phyloP scores from a whole-genome alignment of 2,329 filamentous ascomycete species.

The Diaporthe batatas region DNA sequence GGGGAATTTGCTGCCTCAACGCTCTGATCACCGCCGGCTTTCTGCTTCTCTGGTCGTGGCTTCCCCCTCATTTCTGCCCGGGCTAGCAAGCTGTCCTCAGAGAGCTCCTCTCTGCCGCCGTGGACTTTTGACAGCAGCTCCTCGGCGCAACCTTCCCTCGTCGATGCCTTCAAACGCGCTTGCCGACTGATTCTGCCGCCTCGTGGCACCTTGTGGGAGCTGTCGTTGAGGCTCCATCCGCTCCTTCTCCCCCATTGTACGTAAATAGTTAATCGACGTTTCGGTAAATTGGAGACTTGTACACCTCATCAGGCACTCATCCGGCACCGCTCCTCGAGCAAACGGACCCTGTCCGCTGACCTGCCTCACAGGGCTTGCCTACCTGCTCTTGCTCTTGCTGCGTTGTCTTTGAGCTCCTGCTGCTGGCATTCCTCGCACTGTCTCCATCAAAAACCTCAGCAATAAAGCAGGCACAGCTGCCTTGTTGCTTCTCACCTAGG shows the following conservation, averaged over 20 bases:
- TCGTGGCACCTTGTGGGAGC: conserved; percentile 22
- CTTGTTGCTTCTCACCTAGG: not conserved
- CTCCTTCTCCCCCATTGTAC: conserved; percentile 31
- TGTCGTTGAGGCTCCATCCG: conserved; percentile 17
- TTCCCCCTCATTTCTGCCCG: conserved; percentile 5
- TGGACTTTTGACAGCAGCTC: not conserved
- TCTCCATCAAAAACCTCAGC: not conserved
- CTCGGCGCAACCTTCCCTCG: not conserved
- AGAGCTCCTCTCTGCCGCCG: not conserved
- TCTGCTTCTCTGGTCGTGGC: conserved; percentile 6
- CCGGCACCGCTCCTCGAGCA: conserved; percentile 22
- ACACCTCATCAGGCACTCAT: conserved; percentile 26
- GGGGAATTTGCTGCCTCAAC: conserved; percentile 31
- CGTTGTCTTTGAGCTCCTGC: conserved; percentile 1
- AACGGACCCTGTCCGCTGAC: conserved; percentile 21
- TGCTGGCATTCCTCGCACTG: not conserved
- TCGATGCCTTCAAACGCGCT: conserved; percentile 31
- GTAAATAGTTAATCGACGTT: conserved; percentile 29
- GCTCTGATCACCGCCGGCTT: conserved; percentile 17
- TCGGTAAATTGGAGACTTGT: conserved; percentile 33
- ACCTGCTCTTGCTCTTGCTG: conserved; percentile 17
- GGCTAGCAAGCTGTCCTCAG: not conserved
- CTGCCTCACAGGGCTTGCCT: conserved; percentile 23
- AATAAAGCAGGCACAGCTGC: conserved; percentile 9
- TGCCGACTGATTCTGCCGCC: conserved; percentile 11